A percentile compares a stretch with the other conserved stretches of the same genome.
phyloP scores from a whole-genome alignment of 164 flowering plant genomes.

The Magnolia changhungtana region DNA sequence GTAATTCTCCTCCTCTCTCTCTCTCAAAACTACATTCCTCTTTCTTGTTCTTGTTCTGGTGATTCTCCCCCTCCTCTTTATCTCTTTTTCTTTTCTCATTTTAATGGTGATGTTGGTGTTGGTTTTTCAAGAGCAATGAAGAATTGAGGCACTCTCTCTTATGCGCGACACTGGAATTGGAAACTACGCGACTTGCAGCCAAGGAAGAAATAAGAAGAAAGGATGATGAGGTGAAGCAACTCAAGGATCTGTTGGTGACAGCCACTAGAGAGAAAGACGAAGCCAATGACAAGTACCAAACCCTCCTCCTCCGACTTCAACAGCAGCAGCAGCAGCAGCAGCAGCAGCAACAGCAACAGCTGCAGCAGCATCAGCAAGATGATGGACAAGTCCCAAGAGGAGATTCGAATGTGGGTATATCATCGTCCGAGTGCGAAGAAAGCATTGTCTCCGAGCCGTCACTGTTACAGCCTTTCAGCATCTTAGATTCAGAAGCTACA shows the following conservation, averaged over 20 bases:
- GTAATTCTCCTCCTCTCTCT: conserved; percentile 20
- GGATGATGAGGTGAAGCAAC: conserved; percentile 57
- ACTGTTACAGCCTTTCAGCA: conserved; percentile 30
- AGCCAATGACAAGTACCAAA: conserved; percentile 58
- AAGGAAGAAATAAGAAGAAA: conserved; percentile 69
- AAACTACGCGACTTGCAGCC: conserved; percentile 55
- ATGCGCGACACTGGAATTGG: conserved; percentile 68
- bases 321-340: conserved; percentile 38
- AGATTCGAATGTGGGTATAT: conserved; percentile 54
- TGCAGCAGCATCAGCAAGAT: conserved; percentile 3
- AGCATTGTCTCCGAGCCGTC: conserved; percentile 64
- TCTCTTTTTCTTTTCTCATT: background rate
- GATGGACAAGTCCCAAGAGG: conserved; percentile 12
- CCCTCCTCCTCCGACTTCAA: conserved; percentile 39
- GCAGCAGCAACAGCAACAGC: background rate
- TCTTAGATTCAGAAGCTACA: conserved; percentile 19
- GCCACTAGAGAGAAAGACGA: conserved; percentile 65
- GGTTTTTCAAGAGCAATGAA: conserved; percentile 50
- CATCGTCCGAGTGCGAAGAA: conserved; percentile 80
- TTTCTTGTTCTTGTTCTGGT: background rate
- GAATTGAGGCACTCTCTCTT: conserved; percentile 61
- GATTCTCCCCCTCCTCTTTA: background rate
- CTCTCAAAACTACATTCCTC: background rate
- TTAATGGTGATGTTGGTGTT: background rate
- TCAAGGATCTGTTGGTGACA: conserved; percentile 45